phyloP scores from a whole-genome alignment of 352 stramenopile genomes.

The Pythium dissotocum region DNA sequence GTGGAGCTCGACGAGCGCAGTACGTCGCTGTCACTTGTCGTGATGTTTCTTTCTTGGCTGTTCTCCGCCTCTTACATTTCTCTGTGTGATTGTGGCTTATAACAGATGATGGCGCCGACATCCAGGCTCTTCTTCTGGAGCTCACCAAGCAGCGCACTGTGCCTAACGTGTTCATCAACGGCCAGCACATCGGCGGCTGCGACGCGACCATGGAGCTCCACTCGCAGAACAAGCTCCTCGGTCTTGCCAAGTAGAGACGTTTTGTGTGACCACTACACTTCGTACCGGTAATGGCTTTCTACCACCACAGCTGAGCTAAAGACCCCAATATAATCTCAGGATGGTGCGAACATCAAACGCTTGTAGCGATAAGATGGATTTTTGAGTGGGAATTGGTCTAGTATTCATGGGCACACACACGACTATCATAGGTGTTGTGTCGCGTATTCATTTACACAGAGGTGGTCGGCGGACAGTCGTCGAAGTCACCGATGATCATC shows the following conservation, averaged over 20 bases:
- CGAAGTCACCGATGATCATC: slow-evolving; percentile 96
- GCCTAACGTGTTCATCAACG: slow-evolving; percentile 98
- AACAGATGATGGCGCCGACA: slow-evolving; percentile 81
- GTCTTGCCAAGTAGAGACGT: slow-evolving; percentile 46
- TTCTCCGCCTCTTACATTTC: slow-evolving; percentile 1
- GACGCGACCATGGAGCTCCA: slow-evolving; percentile 70
- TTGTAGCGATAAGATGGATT: background rate
- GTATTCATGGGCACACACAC: background rate
- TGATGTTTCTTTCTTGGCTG: too few relatives aligned
- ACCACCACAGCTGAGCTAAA: background rate
- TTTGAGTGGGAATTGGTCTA: background rate
- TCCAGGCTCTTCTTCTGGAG: slow-evolving; percentile 90
- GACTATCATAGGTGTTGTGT: background rate
- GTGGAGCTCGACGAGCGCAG: slow-evolving; percentile 71
- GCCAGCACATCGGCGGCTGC: slow-evolving; percentile 95
- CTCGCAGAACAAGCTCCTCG: slow-evolving; percentile 51
- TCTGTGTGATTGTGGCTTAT: background rate
- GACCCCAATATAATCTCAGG: background rate
- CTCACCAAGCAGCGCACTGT: slow-evolving; percentile 96
- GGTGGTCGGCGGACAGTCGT: slow-evolving; percentile 91
- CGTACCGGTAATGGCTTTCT: too few relatives aligned
- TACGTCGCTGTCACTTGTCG: slow-evolving; percentile 20
- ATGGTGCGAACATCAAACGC: background rate
- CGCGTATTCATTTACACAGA: slow-evolving; percentile 70
- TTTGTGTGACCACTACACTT: too few relatives aligned